Base-by-base conservation (phyloP, 164 flowering plant genomes). In the Aristolochia contorta region DNA sequence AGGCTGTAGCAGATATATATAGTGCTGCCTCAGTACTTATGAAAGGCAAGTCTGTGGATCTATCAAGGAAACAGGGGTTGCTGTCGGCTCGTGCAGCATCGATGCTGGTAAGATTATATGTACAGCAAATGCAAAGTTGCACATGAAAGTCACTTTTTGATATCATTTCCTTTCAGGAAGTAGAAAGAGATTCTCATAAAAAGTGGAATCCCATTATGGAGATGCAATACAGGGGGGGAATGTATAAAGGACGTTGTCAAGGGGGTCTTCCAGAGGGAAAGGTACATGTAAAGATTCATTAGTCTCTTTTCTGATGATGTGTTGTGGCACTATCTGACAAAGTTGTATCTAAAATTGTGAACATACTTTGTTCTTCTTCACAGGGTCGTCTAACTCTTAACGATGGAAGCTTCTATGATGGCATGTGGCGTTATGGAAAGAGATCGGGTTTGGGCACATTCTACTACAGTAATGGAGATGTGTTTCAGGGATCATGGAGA, bases 201-300 rank as follows among this genome's bases (percentile, higher is more conserved):
- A 86, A 74, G 66, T 93, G 93, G 98, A 83, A 62, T 65, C 97
- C 86, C 55, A 52, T 76, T 47, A 74, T 78, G 68, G 90, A 87
- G 78, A 87, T 93, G 80, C 76, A 77, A 59, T 89, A 89, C 72
- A 74, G 84, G 64, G 94, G 96, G 69, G 96, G 97, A 60, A 57
- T 73, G 41, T 89, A 84, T 69, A 71, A 27, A 69, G 97, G 98
- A 18, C 86, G 83, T 33, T 78, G 86, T 74, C 86, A 89, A 76
- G 98, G 97, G 58, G 98, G 98, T 57, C 94, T 93, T 73, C 98
- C 97, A 46, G 97, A 93, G 82, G 97, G 98, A 64, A 89, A 86
- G 90, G 98, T 93, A 76, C 47, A 64, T 47, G 10, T 22, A 22
- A 20, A 23, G 6, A 14, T 6, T 33, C 41, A 16, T 16, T 19